These are phyloP conservation scores for Ustilago curta DNA, from an alignment of 1,284 basidiomycete genomes.

Conservation along the genomic window DNA sequence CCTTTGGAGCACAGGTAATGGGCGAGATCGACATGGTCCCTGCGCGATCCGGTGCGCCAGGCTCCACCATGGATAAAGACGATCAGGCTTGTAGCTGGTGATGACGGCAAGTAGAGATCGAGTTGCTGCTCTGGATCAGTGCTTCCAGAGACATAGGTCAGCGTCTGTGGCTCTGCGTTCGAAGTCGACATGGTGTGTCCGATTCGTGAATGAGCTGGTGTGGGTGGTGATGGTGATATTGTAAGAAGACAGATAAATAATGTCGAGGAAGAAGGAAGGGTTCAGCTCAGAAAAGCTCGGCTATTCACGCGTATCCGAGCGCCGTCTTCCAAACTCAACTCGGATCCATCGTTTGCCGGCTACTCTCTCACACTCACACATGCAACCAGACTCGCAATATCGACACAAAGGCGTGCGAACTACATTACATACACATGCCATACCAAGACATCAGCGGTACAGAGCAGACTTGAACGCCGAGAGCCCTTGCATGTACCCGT, in stretches of 20 bases:
- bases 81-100: constrained; percentile 15
- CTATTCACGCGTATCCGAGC: constrained; percentile 35
- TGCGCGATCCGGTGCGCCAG: constrained; percentile 47
- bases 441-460: constrained; percentile 17
- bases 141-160: constrained; percentile 30
- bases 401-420: background rate
- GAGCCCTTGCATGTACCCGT: constrained; percentile 74
- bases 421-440: background rate
- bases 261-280: constrained; percentile 9
- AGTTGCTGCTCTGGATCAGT: constrained; percentile 39
- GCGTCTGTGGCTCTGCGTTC: background rate
- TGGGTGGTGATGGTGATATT: background rate
- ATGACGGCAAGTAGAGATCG: constrained; percentile 34
- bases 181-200: constrained; percentile 5
- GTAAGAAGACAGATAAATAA: background rate
- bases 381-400: background rate
- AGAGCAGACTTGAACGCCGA: constrained; percentile 38
- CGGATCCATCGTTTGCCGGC: no score
- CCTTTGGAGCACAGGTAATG: constrained; percentile 19
- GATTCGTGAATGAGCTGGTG: background rate
- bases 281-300: constrained; percentile 16
- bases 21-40: constrained; percentile 38
- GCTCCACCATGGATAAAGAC: constrained; percentile 50
- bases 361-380: background rate
- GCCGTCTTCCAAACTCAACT: background rate